Percentiles rank a stretch among this genome's conserved stretches.
These are phyloP conservation scores for Xanthoceras sorbifolium DNA, from an alignment of 345 rosid genomes.

Conservation along the genomic window DNA sequence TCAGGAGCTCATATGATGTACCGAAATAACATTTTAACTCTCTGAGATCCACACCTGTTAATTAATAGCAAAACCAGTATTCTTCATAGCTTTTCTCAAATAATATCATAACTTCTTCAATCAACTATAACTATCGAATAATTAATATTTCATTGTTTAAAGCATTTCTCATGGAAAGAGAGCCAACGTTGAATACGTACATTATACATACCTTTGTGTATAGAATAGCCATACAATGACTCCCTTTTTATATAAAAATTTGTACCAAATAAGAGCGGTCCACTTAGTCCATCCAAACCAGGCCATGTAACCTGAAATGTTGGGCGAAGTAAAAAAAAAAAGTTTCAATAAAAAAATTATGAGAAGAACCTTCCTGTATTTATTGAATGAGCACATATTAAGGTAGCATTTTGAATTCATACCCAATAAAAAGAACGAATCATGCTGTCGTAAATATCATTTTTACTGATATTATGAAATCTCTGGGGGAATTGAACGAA, in stretches of 20 bases:
- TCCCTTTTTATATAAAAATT: constrained; percentile 50
- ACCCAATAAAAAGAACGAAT: constrained; percentile 33
- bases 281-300: constrained; percentile 43
- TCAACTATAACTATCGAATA: no score
- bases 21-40: constrained; percentile 31
- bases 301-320: constrained; percentile 19
- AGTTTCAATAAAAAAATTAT: not conserved
- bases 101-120: not conserved
- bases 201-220: constrained; percentile 15
- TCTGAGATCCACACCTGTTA: constrained; percentile 16
- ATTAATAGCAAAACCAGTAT: not conserved
- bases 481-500: constrained; percentile 51
- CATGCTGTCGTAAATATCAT: constrained; percentile 49
- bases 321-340: not conserved
- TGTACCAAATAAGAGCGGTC: constrained; percentile 43
- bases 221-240: constrained; percentile 19
- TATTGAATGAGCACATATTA: no score
- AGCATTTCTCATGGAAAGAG: no score
- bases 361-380: no score
- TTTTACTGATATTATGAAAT: constrained; percentile 32
- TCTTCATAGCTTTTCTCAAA: no score
- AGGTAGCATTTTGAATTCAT: no score
- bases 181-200: no score
- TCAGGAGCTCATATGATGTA: constrained; percentile 34
- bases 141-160: no score